Percentiles rank a stretch among this genome's conserved stretches.
These are phyloP conservation scores for Ceratobasidium sp. DNA, from an alignment of 1,284 basidiomycete genomes.

Conservation along the genomic window DNA sequence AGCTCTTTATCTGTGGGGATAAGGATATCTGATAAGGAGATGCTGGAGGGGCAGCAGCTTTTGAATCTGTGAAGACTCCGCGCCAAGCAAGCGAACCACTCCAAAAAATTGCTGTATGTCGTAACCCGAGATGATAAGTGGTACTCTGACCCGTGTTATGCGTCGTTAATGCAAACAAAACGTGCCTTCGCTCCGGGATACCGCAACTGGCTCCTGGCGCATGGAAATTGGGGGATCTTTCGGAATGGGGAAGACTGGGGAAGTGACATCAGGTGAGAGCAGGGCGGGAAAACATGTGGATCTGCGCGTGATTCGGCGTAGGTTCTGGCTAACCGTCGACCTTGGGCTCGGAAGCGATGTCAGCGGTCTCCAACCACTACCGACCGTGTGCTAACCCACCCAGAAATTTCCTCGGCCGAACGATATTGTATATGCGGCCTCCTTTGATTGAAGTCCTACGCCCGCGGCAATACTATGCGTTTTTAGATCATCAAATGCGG, in stretches of 20 bases:
- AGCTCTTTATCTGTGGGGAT: constrained; percentile 21
- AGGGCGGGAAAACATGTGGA: constrained; percentile 28
- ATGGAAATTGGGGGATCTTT: constrained; percentile 32
- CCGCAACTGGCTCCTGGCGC: constrained; percentile 4
- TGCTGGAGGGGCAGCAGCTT: constrained; percentile 11
- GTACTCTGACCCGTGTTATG: constrained; percentile 10
- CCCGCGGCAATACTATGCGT: not conserved
- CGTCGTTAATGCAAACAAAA: not conserved
- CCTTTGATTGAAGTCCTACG: not conserved
- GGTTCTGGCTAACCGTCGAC: not conserved
- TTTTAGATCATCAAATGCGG: constrained; percentile 9
- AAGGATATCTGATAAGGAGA: constrained; percentile 29
- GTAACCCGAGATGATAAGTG: not conserved
- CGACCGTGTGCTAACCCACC: not conserved
- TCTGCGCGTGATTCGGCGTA: constrained; percentile 9
- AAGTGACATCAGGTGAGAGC: constrained; percentile 29
- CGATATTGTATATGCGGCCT: not conserved
- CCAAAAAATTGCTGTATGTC: constrained; percentile 40
- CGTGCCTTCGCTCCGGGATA: constrained; percentile 17
- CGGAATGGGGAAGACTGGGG: constrained; percentile 13
- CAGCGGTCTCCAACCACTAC: not conserved
- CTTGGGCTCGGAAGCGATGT: not conserved
- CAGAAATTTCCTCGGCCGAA: not conserved
- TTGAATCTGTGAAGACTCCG: not conserved
- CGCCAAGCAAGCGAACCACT: constrained; percentile 34